Evolutionary conservation across 2,329 filamentous ascomycete genomes (phyloP).

Genomic region (Whalleya microplaca): DNA sequence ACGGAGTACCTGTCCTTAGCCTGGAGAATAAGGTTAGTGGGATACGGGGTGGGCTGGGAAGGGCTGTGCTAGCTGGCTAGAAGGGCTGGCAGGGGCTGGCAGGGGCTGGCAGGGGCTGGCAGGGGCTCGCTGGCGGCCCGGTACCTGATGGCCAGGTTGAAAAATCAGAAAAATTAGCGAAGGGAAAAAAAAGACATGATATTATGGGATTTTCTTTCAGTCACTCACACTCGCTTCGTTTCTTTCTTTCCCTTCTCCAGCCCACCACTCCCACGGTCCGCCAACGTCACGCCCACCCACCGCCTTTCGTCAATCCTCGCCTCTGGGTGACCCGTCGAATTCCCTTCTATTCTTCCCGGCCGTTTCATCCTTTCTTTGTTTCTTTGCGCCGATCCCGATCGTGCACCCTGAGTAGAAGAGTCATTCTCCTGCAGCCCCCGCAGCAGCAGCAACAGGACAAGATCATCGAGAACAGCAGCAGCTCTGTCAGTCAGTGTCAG

Average conservation of each 20-base stretch:
- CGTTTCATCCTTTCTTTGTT: slow-evolving; percentile 22
- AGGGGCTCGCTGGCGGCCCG: background rate
- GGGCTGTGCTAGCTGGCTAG: background rate
- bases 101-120: too few relatives aligned
- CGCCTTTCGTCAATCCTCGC: slow-evolving; percentile 34
- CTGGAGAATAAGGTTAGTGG: too few relatives aligned
- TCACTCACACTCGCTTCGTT: slow-evolving; percentile 15
- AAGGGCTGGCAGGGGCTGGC: background rate
- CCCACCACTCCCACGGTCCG: slow-evolving; percentile 39
- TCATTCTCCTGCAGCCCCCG: background rate
- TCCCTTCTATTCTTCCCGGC: slow-evolving; percentile 36
- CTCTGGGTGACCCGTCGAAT: slow-evolving; percentile 37
- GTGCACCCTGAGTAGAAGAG: background rate
- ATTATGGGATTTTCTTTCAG: slow-evolving; percentile 12
- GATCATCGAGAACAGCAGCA: background rate
- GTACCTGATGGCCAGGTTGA: background rate
- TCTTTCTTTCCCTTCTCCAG: slow-evolving; percentile 31
- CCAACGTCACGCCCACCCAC: slow-evolving; percentile 38
- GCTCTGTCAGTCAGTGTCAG: background rate
- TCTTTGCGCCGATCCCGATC: slow-evolving; percentile 14
- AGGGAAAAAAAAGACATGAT: background rate
- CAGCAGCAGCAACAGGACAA: background rate
- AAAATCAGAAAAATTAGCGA: background rate
- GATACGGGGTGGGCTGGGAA: background rate
- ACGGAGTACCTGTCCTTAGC: too few relatives aligned